These are phyloP conservation scores for Mucor racemosus DNA, from an alignment of 371 early-diverging fungal species.

Conservation along the genomic window DNA sequence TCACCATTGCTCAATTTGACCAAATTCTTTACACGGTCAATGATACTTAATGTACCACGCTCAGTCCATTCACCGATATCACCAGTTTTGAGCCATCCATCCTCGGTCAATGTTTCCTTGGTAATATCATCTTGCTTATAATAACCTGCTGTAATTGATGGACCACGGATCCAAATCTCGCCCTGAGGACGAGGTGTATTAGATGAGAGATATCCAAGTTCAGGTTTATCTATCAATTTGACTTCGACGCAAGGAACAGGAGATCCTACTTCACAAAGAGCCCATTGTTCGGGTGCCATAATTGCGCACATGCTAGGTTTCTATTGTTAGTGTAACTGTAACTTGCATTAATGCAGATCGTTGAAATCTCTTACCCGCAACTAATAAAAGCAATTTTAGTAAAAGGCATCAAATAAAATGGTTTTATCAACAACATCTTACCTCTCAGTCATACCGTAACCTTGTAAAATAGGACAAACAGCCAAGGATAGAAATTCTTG, in stretches of 20 bases:
- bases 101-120: slow-evolving; percentile 76
- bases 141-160: slow-evolving; percentile 68
- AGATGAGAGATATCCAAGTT: slow-evolving; percentile 74
- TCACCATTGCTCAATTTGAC: slow-evolving; percentile 91
- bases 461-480: slow-evolving; percentile 88
- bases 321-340: slow-evolving; percentile 1
- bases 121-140: slow-evolving; percentile 75
- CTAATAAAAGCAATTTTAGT: slow-evolving; percentile 8
- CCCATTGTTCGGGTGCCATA: slow-evolving; percentile 67
- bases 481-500: slow-evolving; percentile 87
- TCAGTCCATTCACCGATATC: slow-evolving; percentile 88
- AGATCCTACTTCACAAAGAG: slow-evolving; percentile 77
- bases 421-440: slow-evolving; percentile 19
- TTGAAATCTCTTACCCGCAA: slow-evolving; percentile 23
- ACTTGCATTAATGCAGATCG: background rate
- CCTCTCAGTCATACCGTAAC: slow-evolving; percentile 80
- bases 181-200: slow-evolving; percentile 78
- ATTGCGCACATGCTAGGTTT: slow-evolving; percentile 62
- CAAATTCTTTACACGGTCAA: slow-evolving; percentile 84
- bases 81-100: slow-evolving; percentile 93
- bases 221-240: slow-evolving; percentile 89
- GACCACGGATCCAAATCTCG: slow-evolving; percentile 89
- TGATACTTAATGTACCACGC: slow-evolving; percentile 71
- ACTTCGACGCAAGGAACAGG: slow-evolving; percentile 86
- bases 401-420: background rate